Base-by-base conservation (phyloP, 257 asterid genomes). In the Craterostigma plantagineum region DNA sequence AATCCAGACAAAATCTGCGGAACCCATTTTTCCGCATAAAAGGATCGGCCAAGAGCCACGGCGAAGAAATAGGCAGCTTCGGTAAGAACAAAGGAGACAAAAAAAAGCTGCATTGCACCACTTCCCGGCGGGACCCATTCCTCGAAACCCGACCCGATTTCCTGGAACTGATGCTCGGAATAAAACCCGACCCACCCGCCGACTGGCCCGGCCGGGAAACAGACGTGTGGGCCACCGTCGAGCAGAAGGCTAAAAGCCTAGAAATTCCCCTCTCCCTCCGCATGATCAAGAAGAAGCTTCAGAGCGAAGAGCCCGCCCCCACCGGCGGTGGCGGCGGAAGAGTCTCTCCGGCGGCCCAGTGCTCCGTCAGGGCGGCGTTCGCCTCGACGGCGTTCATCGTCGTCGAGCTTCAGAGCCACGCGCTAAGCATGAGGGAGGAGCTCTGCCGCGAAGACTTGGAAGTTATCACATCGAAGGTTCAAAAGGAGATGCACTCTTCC, bases 131-230 rank as follows among this genome's bases (percentile, higher is more conserved):
- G 16, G 66, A 60, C 41, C 69, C 69, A 11, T 63, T 62, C 52
- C 46, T 58, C 68, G 49, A 65, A 38, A 50, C 84, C 3, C 42
- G 67, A 33, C 53, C 66, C 34, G 92, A 76, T 50, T 71, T 71
- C 57, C 57, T 78, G 72, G 97, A 86, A 64, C 95, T 45, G 58
- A 68, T 70, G 78, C 81, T 78, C 9, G 94, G 93, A 40, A 73
- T 86, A 37, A 51, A 12, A 50, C 92, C 94, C 5, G 97, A 86
- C 59, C n/a, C n/a, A n/a, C 63, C 69, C n/a, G 79, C 79, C 0
- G 70, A 65, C 45, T 69, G 81, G 81, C 79, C 86, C 1, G 83
- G 76, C 51, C 72, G 70, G 30, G 91, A 74, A 34, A 68, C 66
- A 0, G 51, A 59, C 54, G 33, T 43, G 45, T 61, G 76, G 76